Evolutionary conservation across 352 stramenopile genomes (phyloP).

Genomic region (Saprolegnia parasitica): DNA sequence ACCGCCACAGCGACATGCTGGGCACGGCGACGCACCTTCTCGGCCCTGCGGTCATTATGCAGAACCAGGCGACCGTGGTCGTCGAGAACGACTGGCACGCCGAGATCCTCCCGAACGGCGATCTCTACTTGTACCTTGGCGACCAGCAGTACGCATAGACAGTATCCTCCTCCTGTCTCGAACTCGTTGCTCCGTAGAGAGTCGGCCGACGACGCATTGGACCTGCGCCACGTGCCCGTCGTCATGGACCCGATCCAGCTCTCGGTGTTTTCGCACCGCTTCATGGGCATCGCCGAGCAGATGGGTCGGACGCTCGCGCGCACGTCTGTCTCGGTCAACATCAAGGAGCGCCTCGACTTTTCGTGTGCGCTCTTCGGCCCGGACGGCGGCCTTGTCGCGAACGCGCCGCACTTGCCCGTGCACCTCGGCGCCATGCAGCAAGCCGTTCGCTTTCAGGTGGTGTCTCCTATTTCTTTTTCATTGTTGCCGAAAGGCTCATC

Average conservation of each 20-base stretch:
- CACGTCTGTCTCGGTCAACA: slow-evolving; percentile 98
- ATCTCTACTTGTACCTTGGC: slow-evolving; percentile 90
- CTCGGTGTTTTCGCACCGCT: slow-evolving; percentile 95
- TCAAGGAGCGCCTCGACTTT: slow-evolving; percentile 99
- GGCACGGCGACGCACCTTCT: slow-evolving; percentile 84
- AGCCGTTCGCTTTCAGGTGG: slow-evolving; percentile 95
- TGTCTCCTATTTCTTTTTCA: slow-evolving; percentile 33
- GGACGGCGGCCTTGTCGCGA: slow-evolving; percentile 97
- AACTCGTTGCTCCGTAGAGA: not conserved
- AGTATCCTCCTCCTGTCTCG: not conserved
- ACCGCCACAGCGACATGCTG: slow-evolving; percentile 89
- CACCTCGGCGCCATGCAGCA: slow-evolving; percentile 98
- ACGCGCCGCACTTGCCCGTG: slow-evolving; percentile 98
- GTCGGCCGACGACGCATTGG: not conserved
- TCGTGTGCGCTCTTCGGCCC: slow-evolving; percentile 97
- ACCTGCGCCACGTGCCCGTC: slow-evolving; percentile 31
- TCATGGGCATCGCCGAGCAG: slow-evolving; percentile 99
- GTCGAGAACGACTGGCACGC: slow-evolving; percentile 95
- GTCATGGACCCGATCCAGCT: slow-evolving; percentile 95
- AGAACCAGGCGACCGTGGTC: slow-evolving; percentile 97
- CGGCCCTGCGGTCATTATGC: slow-evolving; percentile 96
- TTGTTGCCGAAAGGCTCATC: slow-evolving; percentile 42
- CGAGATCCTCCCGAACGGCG: slow-evolving; percentile 89
- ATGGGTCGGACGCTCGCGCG: slow-evolving; percentile 97
- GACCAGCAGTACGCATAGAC: slow-evolving; percentile 25